These are phyloP conservation scores for Pinus taeda DNA, from an alignment of 75 land plant genomes.

Conservation along the genomic window DNA sequence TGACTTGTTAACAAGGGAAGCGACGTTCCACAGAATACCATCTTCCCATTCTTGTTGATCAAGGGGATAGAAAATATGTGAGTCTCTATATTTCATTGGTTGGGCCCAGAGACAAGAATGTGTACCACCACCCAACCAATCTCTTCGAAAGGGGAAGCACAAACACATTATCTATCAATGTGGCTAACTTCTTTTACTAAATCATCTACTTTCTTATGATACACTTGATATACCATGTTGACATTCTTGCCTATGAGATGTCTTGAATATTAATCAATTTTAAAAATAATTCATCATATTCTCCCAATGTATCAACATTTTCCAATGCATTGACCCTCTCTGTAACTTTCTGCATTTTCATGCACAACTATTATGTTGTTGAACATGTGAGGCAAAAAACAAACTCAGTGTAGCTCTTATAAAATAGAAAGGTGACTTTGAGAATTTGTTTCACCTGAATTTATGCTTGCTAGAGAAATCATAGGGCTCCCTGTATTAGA, in stretches of 20 bases:
- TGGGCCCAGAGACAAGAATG: constrained; percentile 35
- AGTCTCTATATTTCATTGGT: constrained; percentile 56
- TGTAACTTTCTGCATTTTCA: too few relatives aligned
- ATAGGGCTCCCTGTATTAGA: too few relatives aligned
- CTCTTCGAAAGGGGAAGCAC: neutral
- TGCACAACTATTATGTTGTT: too few relatives aligned
- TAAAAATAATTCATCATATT: too few relatives aligned
- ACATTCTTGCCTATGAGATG: neutral
- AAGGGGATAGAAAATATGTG: constrained; percentile 46
- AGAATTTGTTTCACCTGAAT: too few relatives aligned
- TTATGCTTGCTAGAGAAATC: too few relatives aligned
- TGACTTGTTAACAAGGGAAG: constrained; percentile 15
- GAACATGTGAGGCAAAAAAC: too few relatives aligned
- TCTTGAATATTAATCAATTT: constrained; percentile 8
- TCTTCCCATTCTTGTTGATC: constrained; percentile 95
- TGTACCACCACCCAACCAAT: constrained; percentile 23
- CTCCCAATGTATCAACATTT: too few relatives aligned
- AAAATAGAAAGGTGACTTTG: too few relatives aligned
- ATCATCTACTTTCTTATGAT: constrained; percentile 1
- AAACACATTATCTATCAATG: neutral
- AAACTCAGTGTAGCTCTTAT: too few relatives aligned
- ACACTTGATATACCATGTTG: constrained; percentile 6
- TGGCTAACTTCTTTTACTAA: constrained; percentile 5
- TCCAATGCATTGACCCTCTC: too few relatives aligned
- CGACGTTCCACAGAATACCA: constrained; percentile 72